These are phyloP conservation scores for Strigomonas oncopelti DNA, from an alignment of 208 protist species.

Conservation along the genomic window DNA sequence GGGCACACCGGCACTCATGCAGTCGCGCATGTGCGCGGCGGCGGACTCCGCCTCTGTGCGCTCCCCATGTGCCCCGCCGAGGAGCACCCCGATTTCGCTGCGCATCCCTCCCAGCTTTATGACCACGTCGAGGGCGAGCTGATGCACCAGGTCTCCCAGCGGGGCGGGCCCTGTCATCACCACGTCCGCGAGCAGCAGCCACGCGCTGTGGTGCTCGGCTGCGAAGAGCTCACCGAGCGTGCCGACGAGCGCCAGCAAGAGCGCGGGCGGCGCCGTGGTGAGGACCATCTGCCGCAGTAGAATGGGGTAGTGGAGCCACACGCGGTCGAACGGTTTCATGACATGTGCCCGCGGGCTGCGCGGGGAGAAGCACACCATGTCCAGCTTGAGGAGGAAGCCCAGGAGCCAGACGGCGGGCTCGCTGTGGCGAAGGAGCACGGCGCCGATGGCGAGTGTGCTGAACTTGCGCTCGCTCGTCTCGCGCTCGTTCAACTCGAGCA, in stretches of 20 bases:
- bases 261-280: not conserved
- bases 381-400: constrained; percentile 39
- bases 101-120: not conserved
- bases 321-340: constrained; percentile 18
- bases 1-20: constrained; percentile 11
- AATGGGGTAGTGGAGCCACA: constrained; percentile 32
- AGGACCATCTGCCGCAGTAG: constrained; percentile 24
- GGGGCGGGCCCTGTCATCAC: constrained; percentile 16
- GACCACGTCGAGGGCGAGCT: not conserved
- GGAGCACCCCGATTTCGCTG: not conserved
- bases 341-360: not conserved
- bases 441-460: constrained; percentile 35
- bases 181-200: constrained; percentile 22
- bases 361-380: constrained; percentile 31
- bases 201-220: constrained; percentile 16
- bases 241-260: constrained; percentile 23
- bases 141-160: constrained; percentile 9
- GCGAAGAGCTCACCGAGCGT: constrained; percentile 16
- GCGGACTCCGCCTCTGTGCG: not conserved
- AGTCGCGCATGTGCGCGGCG: not conserved
- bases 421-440: constrained; percentile 29
- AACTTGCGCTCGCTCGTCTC: constrained; percentile 34
- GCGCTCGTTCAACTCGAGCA: constrained; percentile 43
- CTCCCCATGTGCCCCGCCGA: not conserved
- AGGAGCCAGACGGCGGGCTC: constrained; percentile 34